phyloP scores from a whole-genome alignment of 805 yeast genomes.

The Saccharomycopsis oosterbeekiorum region DNA sequence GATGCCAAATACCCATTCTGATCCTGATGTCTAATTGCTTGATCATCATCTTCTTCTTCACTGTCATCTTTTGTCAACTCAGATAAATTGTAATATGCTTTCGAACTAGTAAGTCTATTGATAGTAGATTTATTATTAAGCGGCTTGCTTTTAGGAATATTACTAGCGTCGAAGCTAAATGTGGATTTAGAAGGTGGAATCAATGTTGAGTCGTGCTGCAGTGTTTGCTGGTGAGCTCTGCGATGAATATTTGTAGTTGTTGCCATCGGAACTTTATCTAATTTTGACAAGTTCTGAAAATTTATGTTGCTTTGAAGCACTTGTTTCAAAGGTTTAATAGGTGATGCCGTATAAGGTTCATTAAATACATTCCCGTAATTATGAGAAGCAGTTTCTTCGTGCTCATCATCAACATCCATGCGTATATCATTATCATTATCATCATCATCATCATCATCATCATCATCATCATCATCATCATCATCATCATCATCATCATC shows the following conservation, averaged over 20 bases:
- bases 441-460: neutral
- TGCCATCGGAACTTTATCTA: neutral
- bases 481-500: neutral
- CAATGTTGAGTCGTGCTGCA: neutral
- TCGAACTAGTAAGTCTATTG: neutral
- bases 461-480: neutral
- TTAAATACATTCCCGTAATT: neutral
- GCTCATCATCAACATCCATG: neutral
- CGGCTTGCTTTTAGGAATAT: neutral
- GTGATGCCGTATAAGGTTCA: neutral
- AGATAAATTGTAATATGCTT: neutral
- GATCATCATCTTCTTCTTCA: neutral
- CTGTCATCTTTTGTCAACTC: neutral
- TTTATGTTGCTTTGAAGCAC: neutral
- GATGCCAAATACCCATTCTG: neutral
- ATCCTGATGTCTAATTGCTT: neutral
- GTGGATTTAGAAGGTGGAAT: neutral
- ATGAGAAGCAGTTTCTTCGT: neutral
- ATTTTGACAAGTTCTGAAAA: constrained; percentile 2
- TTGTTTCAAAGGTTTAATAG: neutral
- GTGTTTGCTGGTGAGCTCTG: neutral
- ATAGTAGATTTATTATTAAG: neutral
- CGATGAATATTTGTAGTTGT: neutral
- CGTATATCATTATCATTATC: neutral
- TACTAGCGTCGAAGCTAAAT: neutral